These are phyloP conservation scores for Ramaria sp. DNA, from an alignment of 768 basidiomycete genomes.

Conservation along the genomic window DNA sequence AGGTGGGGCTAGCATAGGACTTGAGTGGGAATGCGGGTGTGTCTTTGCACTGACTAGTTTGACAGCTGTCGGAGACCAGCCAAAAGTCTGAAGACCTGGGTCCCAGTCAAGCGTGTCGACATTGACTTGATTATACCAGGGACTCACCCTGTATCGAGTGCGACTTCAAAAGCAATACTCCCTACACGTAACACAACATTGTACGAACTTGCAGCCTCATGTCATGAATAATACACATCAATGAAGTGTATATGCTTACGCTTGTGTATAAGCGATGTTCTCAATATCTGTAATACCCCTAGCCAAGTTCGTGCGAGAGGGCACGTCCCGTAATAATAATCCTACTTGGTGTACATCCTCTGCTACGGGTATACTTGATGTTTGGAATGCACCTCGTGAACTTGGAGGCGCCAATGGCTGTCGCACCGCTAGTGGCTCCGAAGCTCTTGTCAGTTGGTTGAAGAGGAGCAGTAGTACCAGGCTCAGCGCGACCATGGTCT, in stretches of 20 bases:
- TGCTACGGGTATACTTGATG: background rate
- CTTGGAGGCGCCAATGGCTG: background rate
- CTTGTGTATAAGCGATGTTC: conserved; percentile 11
- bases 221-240: background rate
- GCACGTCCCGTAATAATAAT: background rate
- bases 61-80: conserved; percentile 56
- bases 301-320: background rate
- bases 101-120: background rate
- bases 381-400: background rate
- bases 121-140: background rate
- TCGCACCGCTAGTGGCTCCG: background rate
- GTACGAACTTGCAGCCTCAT: conserved; percentile 41
- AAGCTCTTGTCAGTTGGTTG: background rate
- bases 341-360: background rate
- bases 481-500: background rate
- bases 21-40: conserved; percentile 61
- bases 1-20: conserved; percentile 53
- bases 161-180: conserved; percentile 52
- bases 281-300: conserved; percentile 2
- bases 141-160: conserved; percentile 52
- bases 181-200: conserved; percentile 52
- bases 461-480: background rate
- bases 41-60: conserved; percentile 37
- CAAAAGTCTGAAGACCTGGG: conserved; percentile 51
- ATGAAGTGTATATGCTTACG: conserved; percentile 22